A percentile compares a stretch with the other conserved stretches of the same genome.
Conservation (phyloP, 495 filamentous ascomycete genomes). For the Aspergillus baeticus region DNA sequence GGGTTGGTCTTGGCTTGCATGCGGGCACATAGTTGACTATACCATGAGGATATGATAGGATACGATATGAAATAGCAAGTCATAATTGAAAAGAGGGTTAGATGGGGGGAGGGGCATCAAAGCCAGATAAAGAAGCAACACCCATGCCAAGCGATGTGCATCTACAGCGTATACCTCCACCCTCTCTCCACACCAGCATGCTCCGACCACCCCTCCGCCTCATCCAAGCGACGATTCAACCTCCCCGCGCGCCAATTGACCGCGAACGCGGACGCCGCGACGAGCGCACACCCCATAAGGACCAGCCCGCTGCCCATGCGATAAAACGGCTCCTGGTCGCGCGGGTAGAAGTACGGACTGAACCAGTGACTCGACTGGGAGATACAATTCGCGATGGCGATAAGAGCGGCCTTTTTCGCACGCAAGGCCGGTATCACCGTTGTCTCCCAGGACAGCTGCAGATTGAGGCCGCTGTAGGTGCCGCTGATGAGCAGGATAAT, state of each 20-base stretch:
- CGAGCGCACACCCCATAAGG: neutral
- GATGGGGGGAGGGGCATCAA: too few relatives aligned
- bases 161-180: too few relatives aligned
- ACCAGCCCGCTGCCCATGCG: neutral
- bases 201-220: neutral
- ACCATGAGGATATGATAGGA: too few relatives aligned
- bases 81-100: too few relatives aligned
- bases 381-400: slow-evolving; percentile 6
- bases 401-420: neutral
- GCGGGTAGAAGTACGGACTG: slow-evolving; percentile 4
- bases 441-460: slow-evolving; percentile 6
- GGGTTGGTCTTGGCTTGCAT: too few relatives aligned
- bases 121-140: too few relatives aligned
- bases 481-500: neutral
- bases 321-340: neutral
- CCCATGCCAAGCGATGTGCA: too few relatives aligned
- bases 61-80: too few relatives aligned
- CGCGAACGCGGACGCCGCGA: neutral
- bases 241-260: neutral
- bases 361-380: slow-evolving; percentile 6
- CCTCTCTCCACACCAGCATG: neutral
- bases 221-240: neutral
- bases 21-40: too few relatives aligned
- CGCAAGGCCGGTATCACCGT: neutral
- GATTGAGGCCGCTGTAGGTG: neutral